Evolutionary conservation across 2,329 filamentous ascomycete genomes (phyloP), one percentile per base, ranked within the genome.

Genomic region (Xylaria sp.): DNA sequence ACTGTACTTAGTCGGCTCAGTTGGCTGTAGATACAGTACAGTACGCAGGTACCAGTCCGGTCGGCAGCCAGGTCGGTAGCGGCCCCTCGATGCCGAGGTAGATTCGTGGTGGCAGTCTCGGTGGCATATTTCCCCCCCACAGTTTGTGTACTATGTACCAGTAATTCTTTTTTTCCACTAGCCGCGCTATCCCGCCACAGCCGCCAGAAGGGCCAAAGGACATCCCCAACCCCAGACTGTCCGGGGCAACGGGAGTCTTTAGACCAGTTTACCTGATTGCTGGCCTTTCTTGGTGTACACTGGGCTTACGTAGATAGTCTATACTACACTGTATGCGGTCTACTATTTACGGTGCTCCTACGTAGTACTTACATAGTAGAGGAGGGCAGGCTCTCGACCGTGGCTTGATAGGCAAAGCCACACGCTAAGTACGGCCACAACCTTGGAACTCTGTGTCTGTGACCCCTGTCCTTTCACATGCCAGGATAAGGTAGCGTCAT

Each of bases 81-180:
- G 55, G 17, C 21, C 37, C 54, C 53, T 63, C 66, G 64, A 66
- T 70, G 67, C 69, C 69, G 68, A 70, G 69, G 69, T 70, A 68
- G 68, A 65, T 27, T 31, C 15, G 17, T 47, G 46, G 47, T 51
- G 47, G 47, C 31, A n/a, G n/a, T n/a, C n/a, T n/a, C n/a, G n/a
- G n/a, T n/a, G n/a, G n/a, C n/a, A n/a, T n/a, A n/a, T n/a, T 15
- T 25, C 15, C 21, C 29, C 25, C 29, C 33, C 46, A 52, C 29
- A 49, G 29, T 27, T 21, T n/a, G n/a, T n/a, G n/a, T n/a, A n/a
- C n/a, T n/a, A n/a, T n/a, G n/a, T n/a, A n/a, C n/a, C n/a, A n/a
- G n/a, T n/a, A n/a, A n/a, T n/a, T n/a, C n/a, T n/a, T n/a, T n/a
- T n/a, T n/a, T 55, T 57, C 15, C 17, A 23, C 46, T 55, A 65